Evolutionary conservation across 1,139 yeast species (phyloP), one percentile per base, ranked within the genome.

Genomic region (Protomyces pachydermus): DNA sequence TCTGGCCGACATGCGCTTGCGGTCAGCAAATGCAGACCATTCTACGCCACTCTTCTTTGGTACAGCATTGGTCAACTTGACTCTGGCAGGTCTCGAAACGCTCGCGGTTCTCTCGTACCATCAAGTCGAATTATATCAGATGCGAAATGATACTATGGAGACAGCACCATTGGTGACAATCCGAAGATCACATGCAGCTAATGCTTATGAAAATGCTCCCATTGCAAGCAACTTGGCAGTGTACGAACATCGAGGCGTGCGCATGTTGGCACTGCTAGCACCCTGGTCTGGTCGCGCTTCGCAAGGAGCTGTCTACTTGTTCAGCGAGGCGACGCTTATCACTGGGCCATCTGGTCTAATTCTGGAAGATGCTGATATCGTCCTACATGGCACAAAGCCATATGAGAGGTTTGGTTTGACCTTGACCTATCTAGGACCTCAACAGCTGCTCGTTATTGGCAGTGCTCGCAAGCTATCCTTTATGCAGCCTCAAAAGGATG

Each of bases 101-200:
- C 53, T 58, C n/a, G 62, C 62, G 3, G 45, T 58, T 3, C 56
- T 58, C 16, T 51, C 62, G 10, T 23, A 14, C 6, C 23, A 38
- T 14, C 53, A 52, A 42, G 45, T 58, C 4, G 62, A 51, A 18
- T 28, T 58, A 25, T 58, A 38, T 28, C 62, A 56, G 6, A 39
- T 32, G 4, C 14, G 28, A n/a, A 52, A 52, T 52, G 53, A 18
- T 8, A n/a, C 52, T 3, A 39, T 52, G 52, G 52, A 58, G 16
- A 34, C 20, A 9, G 12, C 18, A 5, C 56, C 62, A 1, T 52
- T 16, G 28, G 28, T 58, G 18, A 52, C 62, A 3, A 51, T 58
- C 28, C 48, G 48, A 18, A 42, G 25, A 8, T 20, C 48, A 16
- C 6, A 20, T 18, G 48, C 23, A 42, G 12, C 48, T 3, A 20